phyloP scores from a whole-genome alignment of 805 yeast species.

The Jamesozyma rosinii region DNA sequence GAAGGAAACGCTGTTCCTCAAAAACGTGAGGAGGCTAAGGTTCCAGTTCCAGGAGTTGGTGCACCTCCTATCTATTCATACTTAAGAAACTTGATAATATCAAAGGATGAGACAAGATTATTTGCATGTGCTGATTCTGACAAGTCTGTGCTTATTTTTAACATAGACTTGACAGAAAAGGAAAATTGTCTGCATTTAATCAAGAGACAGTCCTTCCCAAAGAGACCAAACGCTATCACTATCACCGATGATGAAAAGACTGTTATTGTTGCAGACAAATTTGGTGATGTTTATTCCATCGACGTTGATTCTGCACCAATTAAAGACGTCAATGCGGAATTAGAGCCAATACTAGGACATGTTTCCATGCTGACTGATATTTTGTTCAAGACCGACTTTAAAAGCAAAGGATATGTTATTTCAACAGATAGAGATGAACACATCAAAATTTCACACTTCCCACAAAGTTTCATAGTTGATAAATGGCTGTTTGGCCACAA shows the following conservation, averaged over 20 bases:
- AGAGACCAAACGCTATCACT: constrained; percentile 82
- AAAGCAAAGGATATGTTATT: constrained; percentile 44
- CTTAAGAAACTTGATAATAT: constrained; percentile 52
- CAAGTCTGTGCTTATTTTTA: constrained; percentile 64
- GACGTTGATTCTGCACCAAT: constrained; percentile 34
- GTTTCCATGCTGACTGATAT: constrained; percentile 92
- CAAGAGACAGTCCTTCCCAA: constrained; percentile 74
- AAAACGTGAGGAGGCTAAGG: constrained; percentile 40
- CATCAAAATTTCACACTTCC: constrained; percentile 72
- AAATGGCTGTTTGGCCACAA: constrained; percentile 80
- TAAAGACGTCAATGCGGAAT: constrained; percentile 32
- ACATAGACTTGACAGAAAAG: constrained; percentile 25
- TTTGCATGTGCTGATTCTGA: constrained; percentile 74
- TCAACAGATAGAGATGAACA: constrained; percentile 96
- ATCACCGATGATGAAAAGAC: constrained; percentile 41
- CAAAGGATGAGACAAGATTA: constrained; percentile 45
- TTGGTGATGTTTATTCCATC: constrained; percentile 83
- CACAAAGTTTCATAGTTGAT: constrained; percentile 67
- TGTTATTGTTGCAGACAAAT: constrained; percentile 80
- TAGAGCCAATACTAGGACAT: constrained; percentile 80
- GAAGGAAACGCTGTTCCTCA: constrained; percentile 40
- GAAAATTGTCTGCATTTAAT: constrained; percentile 39
- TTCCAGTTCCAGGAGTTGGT: constrained; percentile 58
- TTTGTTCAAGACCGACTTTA: constrained; percentile 11
- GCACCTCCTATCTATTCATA: constrained; percentile 60